Evolutionary conservation across 1,284 basidiomycete species (phyloP).

Genomic region (Ustilago bromivora): DNA sequence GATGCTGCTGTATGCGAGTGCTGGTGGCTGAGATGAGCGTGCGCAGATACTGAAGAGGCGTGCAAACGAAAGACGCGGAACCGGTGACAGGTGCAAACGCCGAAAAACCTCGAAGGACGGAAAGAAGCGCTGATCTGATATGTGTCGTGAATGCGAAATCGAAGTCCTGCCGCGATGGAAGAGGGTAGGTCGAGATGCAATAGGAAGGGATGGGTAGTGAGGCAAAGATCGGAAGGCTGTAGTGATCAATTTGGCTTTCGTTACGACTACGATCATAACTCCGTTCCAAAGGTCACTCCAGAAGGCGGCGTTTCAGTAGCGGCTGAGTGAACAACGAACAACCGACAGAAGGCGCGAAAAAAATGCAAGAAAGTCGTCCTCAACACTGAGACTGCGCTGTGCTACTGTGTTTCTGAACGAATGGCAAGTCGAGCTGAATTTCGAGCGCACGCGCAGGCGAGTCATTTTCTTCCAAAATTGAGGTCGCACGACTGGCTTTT

Average conservation of each 20-base stretch:
- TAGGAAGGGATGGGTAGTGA: neutral
- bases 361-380: constrained; percentile 28
- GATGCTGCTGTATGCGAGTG: constrained; percentile 10
- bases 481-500: constrained; percentile 5
- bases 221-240: neutral
- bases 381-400: constrained; percentile 2
- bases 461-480: constrained; percentile 33
- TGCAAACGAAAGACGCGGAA: constrained; percentile 2
- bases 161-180: constrained; percentile 2
- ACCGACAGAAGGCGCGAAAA: constrained; percentile 10
- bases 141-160: neutral
- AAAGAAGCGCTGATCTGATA: constrained; percentile 4
- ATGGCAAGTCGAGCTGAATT: neutral
- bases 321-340: constrained; percentile 5
- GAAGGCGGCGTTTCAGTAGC: constrained; percentile 1
- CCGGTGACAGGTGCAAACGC: constrained; percentile 16
- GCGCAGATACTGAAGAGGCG: constrained; percentile 13
- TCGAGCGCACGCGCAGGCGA: constrained; percentile 14
- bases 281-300: neutral
- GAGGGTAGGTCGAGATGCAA: neutral
- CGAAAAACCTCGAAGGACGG: constrained; percentile 7
- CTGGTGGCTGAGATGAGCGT: neutral
- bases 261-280: neutral
- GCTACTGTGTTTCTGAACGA: constrained; percentile 7
- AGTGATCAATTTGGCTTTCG: neutral